These are phyloP conservation scores for Straminergon stramineum DNA, from an alignment of 225 moss, liverwort and hornwort genomes.

Conservation along the genomic window DNA sequence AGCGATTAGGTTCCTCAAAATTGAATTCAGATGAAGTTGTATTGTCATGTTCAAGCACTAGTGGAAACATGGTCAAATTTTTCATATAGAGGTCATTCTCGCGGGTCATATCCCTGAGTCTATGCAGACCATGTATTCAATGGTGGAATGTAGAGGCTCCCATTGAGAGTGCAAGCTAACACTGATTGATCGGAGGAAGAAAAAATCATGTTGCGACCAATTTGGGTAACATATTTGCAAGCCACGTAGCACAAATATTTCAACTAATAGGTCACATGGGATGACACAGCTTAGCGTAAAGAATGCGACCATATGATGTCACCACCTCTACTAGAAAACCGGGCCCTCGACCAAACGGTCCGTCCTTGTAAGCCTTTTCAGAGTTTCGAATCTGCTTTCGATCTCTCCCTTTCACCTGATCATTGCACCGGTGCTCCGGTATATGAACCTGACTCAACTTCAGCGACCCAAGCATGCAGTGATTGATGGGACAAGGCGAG, in stretches of 20 bases:
- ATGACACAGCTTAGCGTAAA: neutral
- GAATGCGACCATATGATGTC: neutral
- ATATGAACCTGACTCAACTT: neutral
- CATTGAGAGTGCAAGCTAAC: neutral
- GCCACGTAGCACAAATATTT: neutral
- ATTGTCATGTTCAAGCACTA: neutral
- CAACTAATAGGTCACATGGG: neutral
- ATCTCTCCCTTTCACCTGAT: neutral
- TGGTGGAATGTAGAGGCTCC: neutral
- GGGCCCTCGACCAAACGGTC: neutral
- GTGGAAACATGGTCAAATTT: neutral
- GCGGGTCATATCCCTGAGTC: neutral
- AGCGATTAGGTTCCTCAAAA: neutral
- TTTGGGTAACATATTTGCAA: neutral
- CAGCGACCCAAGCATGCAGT: neutral
- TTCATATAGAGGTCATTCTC: neutral
- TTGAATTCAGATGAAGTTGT: neutral
- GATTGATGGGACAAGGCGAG: neutral
- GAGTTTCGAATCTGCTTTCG: neutral
- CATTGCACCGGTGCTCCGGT: neutral
- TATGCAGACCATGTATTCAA: neutral
- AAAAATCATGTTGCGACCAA: neutral
- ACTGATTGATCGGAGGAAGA: neutral
- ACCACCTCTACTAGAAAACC: neutral
- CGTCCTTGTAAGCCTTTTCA: neutral